These are phyloP conservation scores for Penicillium egyptiacum DNA, from an alignment of 495 filamentous ascomycete genomes.

Conservation along the genomic window DNA sequence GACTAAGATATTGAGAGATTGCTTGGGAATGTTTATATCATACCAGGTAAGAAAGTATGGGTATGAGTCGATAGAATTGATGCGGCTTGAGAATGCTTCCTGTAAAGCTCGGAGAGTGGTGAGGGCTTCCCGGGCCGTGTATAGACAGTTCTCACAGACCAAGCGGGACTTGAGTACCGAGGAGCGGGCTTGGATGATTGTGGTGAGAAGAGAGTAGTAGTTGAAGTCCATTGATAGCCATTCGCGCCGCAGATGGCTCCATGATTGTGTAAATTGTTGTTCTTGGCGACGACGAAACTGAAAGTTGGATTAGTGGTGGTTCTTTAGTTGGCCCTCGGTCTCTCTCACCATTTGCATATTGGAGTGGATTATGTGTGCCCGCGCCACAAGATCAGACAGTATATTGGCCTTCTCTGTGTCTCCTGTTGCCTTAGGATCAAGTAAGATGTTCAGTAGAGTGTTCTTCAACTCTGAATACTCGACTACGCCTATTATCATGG, in stretches of 20 bases:
- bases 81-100: constrained; percentile 20
- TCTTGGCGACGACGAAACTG: constrained; percentile 27
- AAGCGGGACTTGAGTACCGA: constrained; percentile 26
- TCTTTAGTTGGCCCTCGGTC: not conserved
- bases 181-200: constrained; percentile 28
- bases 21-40: not conserved
- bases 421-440: constrained; percentile 21
- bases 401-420: constrained; percentile 25
- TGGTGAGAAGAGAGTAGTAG: constrained; percentile 30
- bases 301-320: not conserved
- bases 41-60: constrained; percentile 37
- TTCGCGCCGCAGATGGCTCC: constrained; percentile 22
- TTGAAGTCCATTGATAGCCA: constrained; percentile 37
- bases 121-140: constrained; percentile 27
- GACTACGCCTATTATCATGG: constrained; percentile 27
- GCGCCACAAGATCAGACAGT: constrained; percentile 25
- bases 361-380: constrained; percentile 22
- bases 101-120: constrained; percentile 26
- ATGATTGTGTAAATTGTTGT: constrained; percentile 17
- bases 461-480: constrained; percentile 28
- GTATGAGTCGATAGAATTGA: constrained; percentile 25
- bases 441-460: constrained; percentile 18
- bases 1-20: not conserved
- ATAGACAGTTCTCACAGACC: constrained; percentile 32
- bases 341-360: constrained; percentile 23